Conservation (phyloP, 108 stramenopile genomes). For the Cyclotella sp. region DNA sequence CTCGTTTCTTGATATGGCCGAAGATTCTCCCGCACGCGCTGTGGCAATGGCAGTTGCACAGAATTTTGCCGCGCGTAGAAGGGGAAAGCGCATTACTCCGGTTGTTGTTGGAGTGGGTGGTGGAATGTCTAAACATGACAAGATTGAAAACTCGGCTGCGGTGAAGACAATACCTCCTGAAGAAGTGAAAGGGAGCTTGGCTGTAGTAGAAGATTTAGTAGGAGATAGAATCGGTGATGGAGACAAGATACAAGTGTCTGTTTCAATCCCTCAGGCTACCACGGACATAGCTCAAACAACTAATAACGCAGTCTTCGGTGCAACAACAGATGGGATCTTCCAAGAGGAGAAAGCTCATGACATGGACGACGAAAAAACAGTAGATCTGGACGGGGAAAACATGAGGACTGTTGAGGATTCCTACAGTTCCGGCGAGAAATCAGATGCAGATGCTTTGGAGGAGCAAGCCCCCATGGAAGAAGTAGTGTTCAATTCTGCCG, state of each 20-base stretch:
- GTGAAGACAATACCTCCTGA: too few relatives aligned
- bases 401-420: neutral
- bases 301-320: too few relatives aligned
- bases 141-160: too few relatives aligned
- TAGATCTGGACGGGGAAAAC: neutral
- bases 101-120: neutral
- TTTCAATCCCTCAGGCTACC: neutral
- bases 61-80: neutral
- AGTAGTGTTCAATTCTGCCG: neutral
- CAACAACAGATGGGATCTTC: neutral
- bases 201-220: too few relatives aligned
- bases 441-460: neutral
- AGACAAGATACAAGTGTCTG: too few relatives aligned
- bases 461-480: neutral
- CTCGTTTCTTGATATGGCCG: neutral
- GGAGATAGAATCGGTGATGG: too few relatives aligned
- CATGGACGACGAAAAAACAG: slow-evolving; percentile 7
- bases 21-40: slow-evolving; percentile 4
- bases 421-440: neutral
- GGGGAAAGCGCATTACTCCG: neutral
- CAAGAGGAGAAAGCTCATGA: neutral
- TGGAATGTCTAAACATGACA: neutral
- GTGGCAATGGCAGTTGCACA: neutral
- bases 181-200: too few relatives aligned
- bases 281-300: neutral